These are phyloP conservation scores for Entrophospora sp. DNA, from an alignment of 192 early-diverging fungal species.

Conservation along the genomic window DNA sequence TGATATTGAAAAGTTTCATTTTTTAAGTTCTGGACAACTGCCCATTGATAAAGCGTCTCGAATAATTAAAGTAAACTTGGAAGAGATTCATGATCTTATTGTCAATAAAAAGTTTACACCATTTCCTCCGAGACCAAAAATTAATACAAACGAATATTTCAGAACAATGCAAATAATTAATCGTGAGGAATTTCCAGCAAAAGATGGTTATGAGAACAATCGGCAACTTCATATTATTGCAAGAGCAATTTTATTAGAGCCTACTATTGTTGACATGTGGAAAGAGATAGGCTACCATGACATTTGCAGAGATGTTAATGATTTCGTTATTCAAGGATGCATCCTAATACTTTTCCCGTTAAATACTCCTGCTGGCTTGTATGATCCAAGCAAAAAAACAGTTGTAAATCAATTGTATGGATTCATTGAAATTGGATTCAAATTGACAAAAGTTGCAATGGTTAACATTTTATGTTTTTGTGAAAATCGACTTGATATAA, in stretches of 20 bases:
- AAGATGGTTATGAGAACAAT: slow-evolving; percentile 11
- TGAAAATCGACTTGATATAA: too few species aligned
- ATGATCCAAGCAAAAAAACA: neutral
- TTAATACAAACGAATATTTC: too few species aligned
- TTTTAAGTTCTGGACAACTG: neutral
- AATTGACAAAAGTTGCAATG: too few species aligned
- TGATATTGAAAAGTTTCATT: slow-evolving; percentile 5
- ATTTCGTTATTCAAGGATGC: neutral
- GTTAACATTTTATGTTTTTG: too few species aligned
- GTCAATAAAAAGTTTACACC: neutral
- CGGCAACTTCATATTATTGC: neutral
- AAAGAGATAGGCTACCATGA: slow-evolving; percentile 7
- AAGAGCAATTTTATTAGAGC: neutral
- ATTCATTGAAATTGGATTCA: neutral
- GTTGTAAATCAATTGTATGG: neutral
- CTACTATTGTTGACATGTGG: neutral
- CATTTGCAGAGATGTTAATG: slow-evolving; percentile 9
- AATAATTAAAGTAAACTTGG: neutral
- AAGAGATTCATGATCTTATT: slow-evolving; percentile 3
- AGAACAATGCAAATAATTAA: neutral
- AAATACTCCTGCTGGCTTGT: neutral
- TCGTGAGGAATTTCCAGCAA: neutral
- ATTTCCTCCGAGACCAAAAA: neutral
- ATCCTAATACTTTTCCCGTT: neutral
- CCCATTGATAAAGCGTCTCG: neutral